Conservation (phyloP, 2,329 filamentous ascomycete genomes). For the Xylariales sp. region DNA sequence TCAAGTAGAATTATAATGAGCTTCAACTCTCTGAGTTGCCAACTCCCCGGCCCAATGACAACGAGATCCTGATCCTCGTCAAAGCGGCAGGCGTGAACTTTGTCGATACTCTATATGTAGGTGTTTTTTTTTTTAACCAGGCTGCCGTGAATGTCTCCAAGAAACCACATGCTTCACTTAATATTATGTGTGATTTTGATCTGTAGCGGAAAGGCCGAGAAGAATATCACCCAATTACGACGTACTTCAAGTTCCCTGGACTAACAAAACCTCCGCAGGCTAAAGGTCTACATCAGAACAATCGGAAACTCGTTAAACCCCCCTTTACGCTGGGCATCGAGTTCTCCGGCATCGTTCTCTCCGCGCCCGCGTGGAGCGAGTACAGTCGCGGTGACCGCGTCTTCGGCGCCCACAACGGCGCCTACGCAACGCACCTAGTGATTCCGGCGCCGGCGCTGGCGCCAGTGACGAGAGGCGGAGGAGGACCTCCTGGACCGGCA, state of each 20-base stretch:
- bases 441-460: slow-evolving; percentile 18
- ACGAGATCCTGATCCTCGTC: slow-evolving; percentile 40
- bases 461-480: no score
- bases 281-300: slow-evolving; percentile 57
- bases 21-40: slow-evolving; percentile 26
- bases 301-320: slow-evolving; percentile 47
- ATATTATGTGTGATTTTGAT: no score
- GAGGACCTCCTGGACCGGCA: no score
- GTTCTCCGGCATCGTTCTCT: slow-evolving; percentile 49
- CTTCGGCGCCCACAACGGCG: slow-evolving; percentile 47
- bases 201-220: no score
- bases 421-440: slow-evolving; percentile 47
- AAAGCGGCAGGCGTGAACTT: slow-evolving; percentile 55
- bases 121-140: no score
- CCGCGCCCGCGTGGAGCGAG: slow-evolving; percentile 25
- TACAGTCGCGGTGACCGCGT: slow-evolving; percentile 45
- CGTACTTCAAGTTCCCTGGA: not conserved
- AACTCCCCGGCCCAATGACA: slow-evolving; percentile 23
- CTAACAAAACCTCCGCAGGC: slow-evolving; percentile 28
- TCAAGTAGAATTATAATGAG: slow-evolving; percentile 17
- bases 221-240: no score
- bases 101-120: slow-evolving; percentile 53
- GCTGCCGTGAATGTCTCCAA: no score
- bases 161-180: no score
- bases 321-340: slow-evolving; percentile 58